These are phyloP conservation scores for Acanthamoeba royreba DNA, from an alignment of 208 protist genomes.

Conservation along the genomic window DNA sequence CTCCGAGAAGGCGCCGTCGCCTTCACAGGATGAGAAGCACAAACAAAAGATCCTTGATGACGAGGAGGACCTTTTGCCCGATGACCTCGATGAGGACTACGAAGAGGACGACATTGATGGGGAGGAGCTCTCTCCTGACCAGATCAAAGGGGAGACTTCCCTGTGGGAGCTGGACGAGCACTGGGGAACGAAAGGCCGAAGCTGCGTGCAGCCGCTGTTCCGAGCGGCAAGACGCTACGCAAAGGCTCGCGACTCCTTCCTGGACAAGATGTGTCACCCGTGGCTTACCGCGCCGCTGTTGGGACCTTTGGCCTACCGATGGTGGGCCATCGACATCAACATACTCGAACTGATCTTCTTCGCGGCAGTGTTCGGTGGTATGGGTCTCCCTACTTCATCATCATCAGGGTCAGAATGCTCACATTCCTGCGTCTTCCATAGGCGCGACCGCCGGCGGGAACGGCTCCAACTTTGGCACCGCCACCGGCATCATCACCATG, in stretches of 20 bases:
- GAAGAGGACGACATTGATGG: not conserved
- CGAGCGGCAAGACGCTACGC: not conserved
- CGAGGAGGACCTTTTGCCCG: too few species aligned
- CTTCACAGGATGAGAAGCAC: too few species aligned
- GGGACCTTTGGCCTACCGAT: not conserved
- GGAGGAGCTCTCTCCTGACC: too few species aligned
- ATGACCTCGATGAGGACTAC: not conserved
- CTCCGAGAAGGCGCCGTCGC: too few species aligned
- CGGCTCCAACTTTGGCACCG: not conserved
- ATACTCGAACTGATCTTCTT: not conserved
- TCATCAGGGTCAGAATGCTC: too few species aligned
- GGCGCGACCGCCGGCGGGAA: not conserved
- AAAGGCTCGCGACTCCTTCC: not conserved
- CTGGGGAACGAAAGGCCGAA: not conserved
- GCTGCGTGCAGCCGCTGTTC: not conserved
- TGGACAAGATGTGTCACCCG: not conserved
- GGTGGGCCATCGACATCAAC: conserved; percentile 34
- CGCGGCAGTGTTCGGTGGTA: not conserved
- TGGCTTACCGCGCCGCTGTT: not conserved
- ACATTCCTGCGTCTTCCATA: not conserved
- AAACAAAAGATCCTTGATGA: too few species aligned
- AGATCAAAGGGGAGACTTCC: not conserved
- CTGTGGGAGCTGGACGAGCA: not conserved
- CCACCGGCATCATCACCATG: not conserved
- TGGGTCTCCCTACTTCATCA: too few species aligned